phyloP scores from a whole-genome alignment of 768 basidiomycete genomes.

The Russula earlei region DNA sequence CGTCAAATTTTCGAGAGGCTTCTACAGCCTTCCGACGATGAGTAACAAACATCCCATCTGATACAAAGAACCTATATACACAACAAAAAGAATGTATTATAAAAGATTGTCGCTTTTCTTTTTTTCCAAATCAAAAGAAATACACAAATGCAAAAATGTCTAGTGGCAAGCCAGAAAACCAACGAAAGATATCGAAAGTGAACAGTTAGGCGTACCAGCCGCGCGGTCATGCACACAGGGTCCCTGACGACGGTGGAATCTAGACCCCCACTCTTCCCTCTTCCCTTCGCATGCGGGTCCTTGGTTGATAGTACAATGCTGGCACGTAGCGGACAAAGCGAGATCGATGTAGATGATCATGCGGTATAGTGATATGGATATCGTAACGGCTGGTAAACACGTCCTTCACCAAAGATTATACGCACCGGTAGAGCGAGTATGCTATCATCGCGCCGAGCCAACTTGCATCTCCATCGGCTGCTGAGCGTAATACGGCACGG shows the following conservation, averaged over 20 bases:
- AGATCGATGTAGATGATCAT: constrained; percentile 19
- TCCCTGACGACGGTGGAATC: neutral
- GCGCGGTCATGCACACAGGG: neutral
- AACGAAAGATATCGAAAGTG: neutral
- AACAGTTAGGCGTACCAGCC: neutral
- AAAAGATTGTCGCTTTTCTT: too few species aligned
- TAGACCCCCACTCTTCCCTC: neutral
- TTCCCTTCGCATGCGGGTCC: neutral
- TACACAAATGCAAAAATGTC: neutral
- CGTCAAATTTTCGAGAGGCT: constrained; percentile 15
- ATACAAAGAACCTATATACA: too few species aligned
- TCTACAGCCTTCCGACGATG: constrained; percentile 18
- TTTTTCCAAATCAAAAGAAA: too few species aligned
- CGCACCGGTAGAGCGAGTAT: neutral
- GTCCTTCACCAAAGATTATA: neutral
- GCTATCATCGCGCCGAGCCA: constrained; percentile 23
- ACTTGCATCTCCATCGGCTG: constrained; percentile 27
- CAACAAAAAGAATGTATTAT: too few species aligned
- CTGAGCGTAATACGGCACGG: constrained; percentile 21
- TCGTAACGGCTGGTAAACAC: constrained; percentile 7
- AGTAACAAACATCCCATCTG: neutral
- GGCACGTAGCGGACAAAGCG: constrained; percentile 5
- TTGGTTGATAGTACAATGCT: constrained; percentile 11
- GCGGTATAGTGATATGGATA: constrained; percentile 15
- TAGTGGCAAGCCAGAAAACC: neutral